A percentile compares a stretch with the other conserved stretches of the same genome.
phyloP scores from a whole-genome alignment of 2,329 filamentous ascomycete genomes.

The Rhynchosporium agropyri region DNA sequence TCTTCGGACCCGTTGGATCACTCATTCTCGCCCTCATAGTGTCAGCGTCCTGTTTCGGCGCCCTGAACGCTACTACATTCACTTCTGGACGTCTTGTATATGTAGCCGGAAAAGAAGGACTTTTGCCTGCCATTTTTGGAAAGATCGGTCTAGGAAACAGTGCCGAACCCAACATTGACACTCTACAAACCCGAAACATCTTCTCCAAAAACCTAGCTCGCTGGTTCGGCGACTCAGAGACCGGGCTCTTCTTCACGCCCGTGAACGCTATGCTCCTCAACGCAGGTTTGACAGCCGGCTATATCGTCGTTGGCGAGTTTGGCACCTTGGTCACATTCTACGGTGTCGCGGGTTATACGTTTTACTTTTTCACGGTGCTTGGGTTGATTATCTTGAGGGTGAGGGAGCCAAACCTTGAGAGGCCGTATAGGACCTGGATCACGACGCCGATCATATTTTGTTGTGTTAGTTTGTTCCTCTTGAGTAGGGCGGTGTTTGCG shows the following conservation, averaged over 20 bases:
- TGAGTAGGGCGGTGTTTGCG: constrained; percentile 86
- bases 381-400: constrained; percentile 90
- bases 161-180: constrained; percentile 47
- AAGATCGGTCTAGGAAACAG: constrained; percentile 69
- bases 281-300: constrained; percentile 68
- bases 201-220: constrained; percentile 59
- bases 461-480: constrained; percentile 91
- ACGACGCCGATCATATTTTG: constrained; percentile 97
- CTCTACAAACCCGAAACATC: constrained; percentile 56
- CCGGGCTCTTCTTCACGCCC: constrained; percentile 89
- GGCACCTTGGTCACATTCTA: constrained; percentile 93
- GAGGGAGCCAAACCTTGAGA: constrained; percentile 80
- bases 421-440: constrained; percentile 96
- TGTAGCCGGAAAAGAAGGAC: constrained; percentile 92
- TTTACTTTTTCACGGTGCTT: constrained; percentile 94
- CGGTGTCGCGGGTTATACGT: constrained; percentile 93
- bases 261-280: constrained; percentile 90
- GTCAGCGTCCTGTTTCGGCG: constrained; percentile 88
- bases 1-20: constrained; percentile 83
- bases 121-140: constrained; percentile 82
- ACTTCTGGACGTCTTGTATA: constrained; percentile 92
- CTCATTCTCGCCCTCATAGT: constrained; percentile 87
- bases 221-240: constrained; percentile 75
- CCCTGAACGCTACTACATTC: constrained; percentile 92
- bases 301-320: constrained; percentile 88